These are phyloP conservation scores for Mallotus nudiflorus DNA, from an alignment of 345 rosid species.

Conservation along the genomic window DNA sequence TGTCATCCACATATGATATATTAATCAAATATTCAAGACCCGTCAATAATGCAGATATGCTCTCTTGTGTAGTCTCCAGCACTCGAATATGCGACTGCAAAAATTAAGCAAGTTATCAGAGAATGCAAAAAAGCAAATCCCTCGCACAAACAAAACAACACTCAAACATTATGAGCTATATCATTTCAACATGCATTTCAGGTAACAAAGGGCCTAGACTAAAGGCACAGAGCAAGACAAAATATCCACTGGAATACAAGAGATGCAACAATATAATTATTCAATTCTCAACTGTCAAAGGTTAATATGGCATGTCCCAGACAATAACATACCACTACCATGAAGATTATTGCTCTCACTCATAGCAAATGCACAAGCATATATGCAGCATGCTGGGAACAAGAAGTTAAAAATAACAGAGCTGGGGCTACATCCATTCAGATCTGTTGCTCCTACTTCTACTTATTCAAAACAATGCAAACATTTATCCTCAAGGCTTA, in stretches of 20 bases:
- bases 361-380: neutral
- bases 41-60: conserved; percentile 52
- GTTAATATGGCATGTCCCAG: neutral
- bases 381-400: neutral
- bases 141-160: no score
- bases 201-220: no score
- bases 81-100: conserved; percentile 84
- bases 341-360: neutral
- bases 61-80: conserved; percentile 74
- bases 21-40: conserved; percentile 93
- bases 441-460: neutral
- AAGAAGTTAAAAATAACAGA: neutral
- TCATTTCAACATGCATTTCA: no score
- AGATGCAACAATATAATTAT: neutral
- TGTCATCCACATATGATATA: conserved; percentile 96
- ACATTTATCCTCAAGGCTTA: neutral
- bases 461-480: neutral
- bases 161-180: no score
- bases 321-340: neutral
- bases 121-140: neutral
- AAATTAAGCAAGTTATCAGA: conserved; percentile 9
- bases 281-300: neutral
- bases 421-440: neutral
- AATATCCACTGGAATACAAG: no score
- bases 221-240: no score